Conservation (phyloP, 148 eudicot species). For the Fagopyrum homotropicum region DNA sequence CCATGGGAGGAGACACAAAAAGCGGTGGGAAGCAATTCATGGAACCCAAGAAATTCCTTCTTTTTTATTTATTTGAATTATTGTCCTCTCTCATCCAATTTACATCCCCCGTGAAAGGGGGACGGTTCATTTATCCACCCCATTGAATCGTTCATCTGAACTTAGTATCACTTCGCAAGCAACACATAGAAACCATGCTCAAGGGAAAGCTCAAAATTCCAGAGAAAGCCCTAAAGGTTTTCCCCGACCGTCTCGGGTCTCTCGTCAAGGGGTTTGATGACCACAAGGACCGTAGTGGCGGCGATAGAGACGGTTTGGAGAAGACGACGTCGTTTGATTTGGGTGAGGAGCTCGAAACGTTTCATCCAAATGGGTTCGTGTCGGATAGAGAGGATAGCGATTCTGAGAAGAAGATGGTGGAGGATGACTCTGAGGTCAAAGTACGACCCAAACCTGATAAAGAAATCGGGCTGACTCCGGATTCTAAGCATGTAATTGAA, state of each 20-base stretch:
- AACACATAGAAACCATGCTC: conserved; percentile 16
- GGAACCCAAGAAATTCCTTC: not conserved
- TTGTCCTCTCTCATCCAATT: not conserved
- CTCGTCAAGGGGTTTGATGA: conserved; percentile 24
- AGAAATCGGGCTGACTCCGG: conserved; percentile 15
- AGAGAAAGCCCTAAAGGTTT: conserved; percentile 20
- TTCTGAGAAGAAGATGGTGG: conserved; percentile 14
- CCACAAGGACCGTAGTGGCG: conserved; percentile 8
- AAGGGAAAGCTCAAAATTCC: conserved; percentile 37
- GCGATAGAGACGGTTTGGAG: conserved; percentile 13
- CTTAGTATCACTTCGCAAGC: not conserved
- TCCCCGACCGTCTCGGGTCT: conserved; percentile 25
- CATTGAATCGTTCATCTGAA: conserved; percentile 10
- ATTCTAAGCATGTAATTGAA: conserved; percentile 18
- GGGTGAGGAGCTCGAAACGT: conserved; percentile 46
- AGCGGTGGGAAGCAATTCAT: conserved; percentile 4
- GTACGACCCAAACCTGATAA: conserved; percentile 24
- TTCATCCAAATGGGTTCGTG: conserved; percentile 27
- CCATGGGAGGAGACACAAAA: not conserved
- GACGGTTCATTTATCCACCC: not conserved
- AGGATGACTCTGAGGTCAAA: conserved; percentile 18
- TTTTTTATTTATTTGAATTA: not conserved
- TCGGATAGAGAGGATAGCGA: conserved; percentile 9
- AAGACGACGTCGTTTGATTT: conserved; percentile 17
- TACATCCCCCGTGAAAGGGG: not conserved